These are phyloP conservation scores for Rhytidiadelphus loreus DNA, from an alignment of 225 moss, liverwort and hornwort species.

Conservation along the genomic window DNA sequence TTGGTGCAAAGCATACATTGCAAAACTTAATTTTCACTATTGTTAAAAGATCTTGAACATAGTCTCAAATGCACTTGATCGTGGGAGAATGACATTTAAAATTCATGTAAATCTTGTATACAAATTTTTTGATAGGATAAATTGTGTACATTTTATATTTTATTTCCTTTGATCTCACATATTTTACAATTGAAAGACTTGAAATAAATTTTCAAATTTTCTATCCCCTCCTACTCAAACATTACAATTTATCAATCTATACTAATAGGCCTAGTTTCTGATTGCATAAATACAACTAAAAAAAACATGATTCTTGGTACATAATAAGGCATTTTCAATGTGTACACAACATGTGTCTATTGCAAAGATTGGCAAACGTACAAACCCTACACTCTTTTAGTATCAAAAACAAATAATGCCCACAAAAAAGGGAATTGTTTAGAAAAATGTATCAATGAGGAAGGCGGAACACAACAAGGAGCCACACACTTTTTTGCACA, in stretches of 20 bases:
- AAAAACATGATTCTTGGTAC: not conserved
- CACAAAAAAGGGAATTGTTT: rapidly evolving
- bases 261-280: not conserved
- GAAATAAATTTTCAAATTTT: not conserved
- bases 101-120: not conserved
- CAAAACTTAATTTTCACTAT: not conserved
- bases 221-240: not conserved
- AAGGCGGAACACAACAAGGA: rapidly evolving
- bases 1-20: not conserved
- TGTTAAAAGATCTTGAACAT: not conserved
- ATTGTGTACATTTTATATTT: not conserved
- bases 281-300: not conserved
- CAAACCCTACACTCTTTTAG: not conserved
- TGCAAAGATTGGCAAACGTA: rapidly evolving
- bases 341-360: not conserved
- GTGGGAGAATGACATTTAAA: not conserved
- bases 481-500: too few species aligned
- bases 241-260: not conserved
- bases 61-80: not conserved
- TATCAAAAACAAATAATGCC: too few species aligned
- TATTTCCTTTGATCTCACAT: not conserved
- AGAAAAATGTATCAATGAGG: too few species aligned
- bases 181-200: not conserved
- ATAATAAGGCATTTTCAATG: not conserved
- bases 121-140: not conserved